A percentile compares a stretch with the other conserved stretches of the same genome.
Conservation (phyloP, 768 basidiomycete genomes). For the Kwoniella dejecticola region DNA sequence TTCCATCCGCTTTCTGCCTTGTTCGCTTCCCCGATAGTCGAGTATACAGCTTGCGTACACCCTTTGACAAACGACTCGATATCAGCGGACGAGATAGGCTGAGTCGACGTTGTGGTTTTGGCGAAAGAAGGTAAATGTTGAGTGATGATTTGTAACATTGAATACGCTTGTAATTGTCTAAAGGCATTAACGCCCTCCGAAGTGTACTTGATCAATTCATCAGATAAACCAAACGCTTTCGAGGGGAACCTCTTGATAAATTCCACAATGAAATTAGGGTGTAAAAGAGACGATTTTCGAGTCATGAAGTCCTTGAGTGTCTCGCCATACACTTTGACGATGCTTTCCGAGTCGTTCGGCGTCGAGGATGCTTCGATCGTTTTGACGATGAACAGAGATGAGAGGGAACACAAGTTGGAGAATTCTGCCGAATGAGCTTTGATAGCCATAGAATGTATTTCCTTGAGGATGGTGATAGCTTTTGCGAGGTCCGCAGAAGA, state of each 20-base stretch:
- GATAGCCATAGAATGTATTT: slow-evolving; percentile 72
- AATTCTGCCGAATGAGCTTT: slow-evolving; percentile 67
- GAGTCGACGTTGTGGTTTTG: too few relatives aligned
- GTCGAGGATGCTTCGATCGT: slow-evolving; percentile 55
- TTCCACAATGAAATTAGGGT: slow-evolving; percentile 73
- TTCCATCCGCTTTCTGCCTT: slow-evolving; percentile 56
- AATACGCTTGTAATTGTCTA: slow-evolving; percentile 72
- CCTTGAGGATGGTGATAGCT: slow-evolving; percentile 62
- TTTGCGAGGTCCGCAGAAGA: slow-evolving; percentile 57
- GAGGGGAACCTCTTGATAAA: slow-evolving; percentile 69
- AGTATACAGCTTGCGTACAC: slow-evolving; percentile 62
- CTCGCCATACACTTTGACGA: slow-evolving; percentile 64
- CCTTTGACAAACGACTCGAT: slow-evolving; percentile 63
- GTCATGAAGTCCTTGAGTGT: slow-evolving; percentile 76
- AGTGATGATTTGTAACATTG: slow-evolving; percentile 69
- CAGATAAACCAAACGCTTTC: slow-evolving; percentile 68
- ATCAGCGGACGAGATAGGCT: slow-evolving; percentile 49
- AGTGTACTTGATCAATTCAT: slow-evolving; percentile 63
- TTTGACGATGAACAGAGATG: slow-evolving; percentile 70
- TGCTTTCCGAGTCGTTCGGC: slow-evolving; percentile 16
- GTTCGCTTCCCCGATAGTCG: slow-evolving; percentile 57
- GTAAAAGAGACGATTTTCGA: slow-evolving; percentile 76
- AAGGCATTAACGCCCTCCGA: slow-evolving; percentile 72
- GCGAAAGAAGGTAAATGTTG: slow-evolving; percentile 60
- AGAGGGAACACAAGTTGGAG: slow-evolving; percentile 67